Conservation (phyloP, 1,139 yeast species). For the Diutina mesorugosa region DNA sequence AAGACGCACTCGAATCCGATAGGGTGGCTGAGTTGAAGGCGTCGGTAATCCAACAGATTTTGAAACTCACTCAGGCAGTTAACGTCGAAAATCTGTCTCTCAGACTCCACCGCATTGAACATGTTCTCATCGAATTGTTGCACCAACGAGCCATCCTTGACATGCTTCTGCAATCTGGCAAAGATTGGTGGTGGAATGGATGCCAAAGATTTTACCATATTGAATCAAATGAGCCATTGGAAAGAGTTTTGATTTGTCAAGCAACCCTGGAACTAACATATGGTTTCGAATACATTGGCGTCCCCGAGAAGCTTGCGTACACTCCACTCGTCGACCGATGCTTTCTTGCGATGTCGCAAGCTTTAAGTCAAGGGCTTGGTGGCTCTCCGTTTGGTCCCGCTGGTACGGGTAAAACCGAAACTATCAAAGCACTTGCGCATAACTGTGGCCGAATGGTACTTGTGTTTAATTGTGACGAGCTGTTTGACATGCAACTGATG, state of each 20-base stretch:
- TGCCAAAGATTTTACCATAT: conserved; percentile 41
- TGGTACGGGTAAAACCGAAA: conserved; percentile 94
- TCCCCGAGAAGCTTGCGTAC: conserved; percentile 59
- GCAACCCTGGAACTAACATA: conserved; percentile 41
- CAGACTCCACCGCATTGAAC: not conserved
- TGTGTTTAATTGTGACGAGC: conserved; percentile 86
- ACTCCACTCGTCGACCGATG: conserved; percentile 65
- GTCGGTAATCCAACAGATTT: not conserved
- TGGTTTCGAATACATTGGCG: conserved; percentile 79
- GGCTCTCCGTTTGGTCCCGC: conserved; percentile 96
- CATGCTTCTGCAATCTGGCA: conserved; percentile 9
- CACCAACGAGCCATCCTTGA: conserved; percentile 41
- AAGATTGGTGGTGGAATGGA: conserved; percentile 27
- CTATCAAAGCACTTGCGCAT: conserved; percentile 75
- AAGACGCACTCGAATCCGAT: conserved; percentile 11
- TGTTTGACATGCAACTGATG: conserved; percentile 74
- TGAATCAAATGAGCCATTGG: conserved; percentile 9
- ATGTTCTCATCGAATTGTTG: conserved; percentile 47
- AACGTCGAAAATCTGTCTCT: not conserved
- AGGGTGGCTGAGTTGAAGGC: not conserved
- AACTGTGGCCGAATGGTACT: conserved; percentile 70
- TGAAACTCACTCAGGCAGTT: not conserved
- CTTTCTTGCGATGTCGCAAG: conserved; percentile 61
- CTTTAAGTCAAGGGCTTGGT: conserved; percentile 64
- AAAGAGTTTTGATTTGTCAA: conserved; percentile 33